Percentiles rank a stretch among this genome's conserved stretches.
Evolutionary conservation across 2,329 filamentous ascomycete genomes (phyloP).

Genomic region (Emmonsiellopsis sp.): DNA sequence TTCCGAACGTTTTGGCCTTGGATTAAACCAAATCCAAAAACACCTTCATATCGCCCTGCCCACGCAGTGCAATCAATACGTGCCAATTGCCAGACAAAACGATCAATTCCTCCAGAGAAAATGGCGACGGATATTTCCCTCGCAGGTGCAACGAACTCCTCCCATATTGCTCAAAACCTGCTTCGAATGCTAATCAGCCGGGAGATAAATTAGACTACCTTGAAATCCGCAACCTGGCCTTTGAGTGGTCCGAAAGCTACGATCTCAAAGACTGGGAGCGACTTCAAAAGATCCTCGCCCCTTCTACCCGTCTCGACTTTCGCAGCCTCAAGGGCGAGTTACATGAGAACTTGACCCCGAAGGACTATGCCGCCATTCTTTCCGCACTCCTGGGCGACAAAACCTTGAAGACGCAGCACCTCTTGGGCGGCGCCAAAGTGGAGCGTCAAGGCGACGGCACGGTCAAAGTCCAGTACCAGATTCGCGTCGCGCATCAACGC

Average conservation of each 20-base stretch:
- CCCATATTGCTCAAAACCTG: neutral
- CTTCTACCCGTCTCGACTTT: conserved; percentile 25
- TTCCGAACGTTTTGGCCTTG: too few relatives aligned
- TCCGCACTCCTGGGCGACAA: conserved; percentile 53
- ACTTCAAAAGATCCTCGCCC: conserved; percentile 34
- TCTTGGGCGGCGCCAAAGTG: conserved; percentile 52
- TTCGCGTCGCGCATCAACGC: conserved; percentile 53
- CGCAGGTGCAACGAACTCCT: conserved; percentile 1
- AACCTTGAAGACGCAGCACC: conserved; percentile 55
- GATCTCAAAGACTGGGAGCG: conserved; percentile 35
- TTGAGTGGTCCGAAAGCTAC: conserved; percentile 38
- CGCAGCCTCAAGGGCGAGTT: neutral
- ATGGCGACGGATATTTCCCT: conserved; percentile 2
- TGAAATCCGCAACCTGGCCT: conserved; percentile 25
- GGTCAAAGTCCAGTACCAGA: conserved; percentile 51
- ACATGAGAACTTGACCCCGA: conserved; percentile 13
- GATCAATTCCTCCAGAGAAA: neutral
- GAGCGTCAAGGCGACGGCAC: conserved; percentile 49
- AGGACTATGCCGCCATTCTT: conserved; percentile 54
- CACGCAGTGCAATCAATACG: too few relatives aligned
- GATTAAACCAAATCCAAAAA: too few relatives aligned
- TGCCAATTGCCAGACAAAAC: neutral
- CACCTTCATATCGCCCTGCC: too few relatives aligned
- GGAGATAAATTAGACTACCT: conserved; percentile 20
- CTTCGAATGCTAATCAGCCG: neutral